Evolutionary conservation across 352 stramenopile species (phyloP).

Genomic region (Phytopythium kandeliae): DNA sequence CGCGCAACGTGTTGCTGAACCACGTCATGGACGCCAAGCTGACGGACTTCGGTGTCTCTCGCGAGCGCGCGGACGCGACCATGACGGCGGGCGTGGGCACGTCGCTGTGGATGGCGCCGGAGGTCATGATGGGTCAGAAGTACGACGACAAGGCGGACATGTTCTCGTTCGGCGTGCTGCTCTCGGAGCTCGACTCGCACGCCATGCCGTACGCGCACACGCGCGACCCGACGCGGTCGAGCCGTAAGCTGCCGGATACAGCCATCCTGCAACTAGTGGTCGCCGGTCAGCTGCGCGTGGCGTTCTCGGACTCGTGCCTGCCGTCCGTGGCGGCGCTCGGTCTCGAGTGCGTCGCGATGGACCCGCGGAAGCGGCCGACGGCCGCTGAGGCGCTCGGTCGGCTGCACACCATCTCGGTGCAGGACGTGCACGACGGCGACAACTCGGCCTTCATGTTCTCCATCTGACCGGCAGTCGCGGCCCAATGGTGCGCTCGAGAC

Average conservation of each 20-base stretch:
- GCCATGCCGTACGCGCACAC: slow-evolving; percentile 20
- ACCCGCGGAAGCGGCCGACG: slow-evolving; percentile 25
- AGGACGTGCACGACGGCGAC: slow-evolving; percentile 18
- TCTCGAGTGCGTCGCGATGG: slow-evolving; percentile 26
- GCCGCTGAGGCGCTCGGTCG: slow-evolving; percentile 26
- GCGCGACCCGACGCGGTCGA: slow-evolving; percentile 26
- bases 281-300: slow-evolving; percentile 19
- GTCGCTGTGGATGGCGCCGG: slow-evolving; percentile 38
- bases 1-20: slow-evolving; percentile 45
- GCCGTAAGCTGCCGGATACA: slow-evolving; percentile 24
- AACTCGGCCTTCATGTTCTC: neutral
- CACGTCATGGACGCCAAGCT: slow-evolving; percentile 25
- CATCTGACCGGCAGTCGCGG: slow-evolving; percentile 6
- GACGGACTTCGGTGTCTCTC: slow-evolving; percentile 44
- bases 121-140: slow-evolving; percentile 37
- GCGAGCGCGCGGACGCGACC: slow-evolving; percentile 21
- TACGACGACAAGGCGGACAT: slow-evolving; percentile 39
- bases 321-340: slow-evolving; percentile 21
- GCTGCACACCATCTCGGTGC: slow-evolving; percentile 28
- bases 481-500: too few species aligned
- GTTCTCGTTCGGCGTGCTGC: slow-evolving; percentile 43
- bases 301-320: slow-evolving; percentile 26
- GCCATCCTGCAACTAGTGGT: slow-evolving; percentile 42
- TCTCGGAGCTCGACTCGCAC: slow-evolving; percentile 40
- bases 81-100: slow-evolving; percentile 34